Conservation (phyloP, 1,284 basidiomycete species). For the Bondarzewia mesenterica region DNA sequence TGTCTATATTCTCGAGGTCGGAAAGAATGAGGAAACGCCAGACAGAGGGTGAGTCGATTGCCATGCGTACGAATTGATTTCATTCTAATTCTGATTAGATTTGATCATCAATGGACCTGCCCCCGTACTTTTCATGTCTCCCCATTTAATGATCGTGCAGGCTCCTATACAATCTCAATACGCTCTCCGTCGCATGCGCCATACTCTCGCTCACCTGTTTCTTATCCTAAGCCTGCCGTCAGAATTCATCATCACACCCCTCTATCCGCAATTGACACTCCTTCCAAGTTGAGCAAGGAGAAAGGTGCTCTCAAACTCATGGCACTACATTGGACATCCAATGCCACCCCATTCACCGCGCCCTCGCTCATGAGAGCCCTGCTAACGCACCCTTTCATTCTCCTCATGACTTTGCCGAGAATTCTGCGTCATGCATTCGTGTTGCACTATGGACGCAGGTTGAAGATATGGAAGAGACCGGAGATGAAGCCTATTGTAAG, state of each 20-base stretch:
- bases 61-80: not conserved
- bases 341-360: slow-evolving; percentile 34
- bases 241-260: slow-evolving; percentile 35
- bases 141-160: slow-evolving; percentile 71
- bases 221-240: slow-evolving; percentile 16
- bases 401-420: slow-evolving; percentile 54
- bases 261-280: slow-evolving; percentile 10
- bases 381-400: slow-evolving; percentile 40
- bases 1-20: slow-evolving; percentile 45
- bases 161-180: slow-evolving; percentile 54
- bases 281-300: slow-evolving; percentile 6
- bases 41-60: slow-evolving; percentile 28
- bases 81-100: slow-evolving; percentile 24
- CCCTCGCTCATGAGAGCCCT: slow-evolving; percentile 35
- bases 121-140: slow-evolving; percentile 72
- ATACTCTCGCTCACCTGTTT: not conserved
- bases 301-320: slow-evolving; percentile 40
- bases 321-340: slow-evolving; percentile 33
- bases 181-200: slow-evolving; percentile 39
- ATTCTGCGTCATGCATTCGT: slow-evolving; percentile 60
- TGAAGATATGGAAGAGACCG: slow-evolving; percentile 59
- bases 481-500: slow-evolving; percentile 39
- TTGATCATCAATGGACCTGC: slow-evolving; percentile 66
- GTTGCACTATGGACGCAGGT: slow-evolving; percentile 56
- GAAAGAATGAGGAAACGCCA: slow-evolving; percentile 31